phyloP scores from a whole-genome alignment of 305 asterid genomes.

The Solanum hybrid region DNA sequence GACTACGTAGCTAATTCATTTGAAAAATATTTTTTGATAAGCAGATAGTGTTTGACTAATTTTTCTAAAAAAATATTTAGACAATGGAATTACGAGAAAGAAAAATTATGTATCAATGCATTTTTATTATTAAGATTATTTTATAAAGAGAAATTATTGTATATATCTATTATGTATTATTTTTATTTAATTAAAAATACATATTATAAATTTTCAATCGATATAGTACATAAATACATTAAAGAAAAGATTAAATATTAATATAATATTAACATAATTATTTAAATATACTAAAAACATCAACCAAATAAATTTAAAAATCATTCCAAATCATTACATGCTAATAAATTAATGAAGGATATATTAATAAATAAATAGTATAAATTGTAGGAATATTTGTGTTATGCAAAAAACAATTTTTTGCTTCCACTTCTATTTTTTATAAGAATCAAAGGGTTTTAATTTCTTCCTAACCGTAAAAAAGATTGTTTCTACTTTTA shows the following conservation, averaged over 20 bases:
- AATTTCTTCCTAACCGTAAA: not conserved
- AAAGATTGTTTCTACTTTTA: not conserved
- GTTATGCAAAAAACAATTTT: not conserved
- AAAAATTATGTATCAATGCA: not conserved
- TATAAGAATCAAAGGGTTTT: not conserved
- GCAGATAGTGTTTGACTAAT: not conserved
- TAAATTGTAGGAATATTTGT: not conserved
- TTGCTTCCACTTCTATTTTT: not conserved
- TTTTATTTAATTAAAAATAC: not conserved
- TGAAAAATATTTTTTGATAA: not conserved
- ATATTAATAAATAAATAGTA: not conserved
- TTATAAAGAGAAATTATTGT: not conserved
- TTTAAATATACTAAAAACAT: not conserved
- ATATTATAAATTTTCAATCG: not conserved
- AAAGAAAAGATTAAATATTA: too few species aligned
- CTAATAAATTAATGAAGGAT: not conserved
- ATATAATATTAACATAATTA: not conserved
- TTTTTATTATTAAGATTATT: not conserved
- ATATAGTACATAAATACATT: not conserved
- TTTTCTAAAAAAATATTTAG: not conserved
- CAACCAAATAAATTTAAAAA: not conserved
- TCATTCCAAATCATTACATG: not conserved
- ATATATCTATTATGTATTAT: not conserved
- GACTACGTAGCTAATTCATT: not conserved
- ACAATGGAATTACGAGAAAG: fast-evolving